Conservation (phyloP, 805 yeast genomes). For the Komagataella pseudopastoris region DNA sequence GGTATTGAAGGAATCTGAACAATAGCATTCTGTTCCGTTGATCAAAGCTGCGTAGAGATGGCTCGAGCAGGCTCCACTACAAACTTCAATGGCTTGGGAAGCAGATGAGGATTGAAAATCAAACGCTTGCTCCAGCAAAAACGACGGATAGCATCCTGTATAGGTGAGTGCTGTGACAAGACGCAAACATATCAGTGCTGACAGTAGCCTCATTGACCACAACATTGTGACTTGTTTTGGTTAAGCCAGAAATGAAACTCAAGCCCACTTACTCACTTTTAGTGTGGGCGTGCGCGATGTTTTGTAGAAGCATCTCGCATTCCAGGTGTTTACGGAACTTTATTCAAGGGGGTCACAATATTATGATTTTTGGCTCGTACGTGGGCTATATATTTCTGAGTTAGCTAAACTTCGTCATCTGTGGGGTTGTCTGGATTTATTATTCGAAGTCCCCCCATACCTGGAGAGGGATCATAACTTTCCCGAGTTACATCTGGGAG, state of each 20-base stretch:
- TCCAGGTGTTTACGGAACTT: too few species aligned
- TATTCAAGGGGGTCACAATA: not conserved
- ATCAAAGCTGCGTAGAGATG: not conserved
- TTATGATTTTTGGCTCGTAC: not conserved
- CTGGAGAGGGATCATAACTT: constrained; percentile 1
- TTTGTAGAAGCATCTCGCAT: not conserved
- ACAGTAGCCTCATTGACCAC: not conserved
- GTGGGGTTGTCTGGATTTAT: constrained; percentile 17
- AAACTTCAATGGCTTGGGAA: not conserved
- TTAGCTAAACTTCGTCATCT: constrained; percentile 2
- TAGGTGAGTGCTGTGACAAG: not conserved
- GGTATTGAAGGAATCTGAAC: not conserved
- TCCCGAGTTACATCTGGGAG: constrained; percentile 21
- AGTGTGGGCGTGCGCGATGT: not conserved
- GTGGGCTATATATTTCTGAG: not conserved
- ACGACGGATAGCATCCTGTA: not conserved
- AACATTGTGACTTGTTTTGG: not conserved
- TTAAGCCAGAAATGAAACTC: not conserved
- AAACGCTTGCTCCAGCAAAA: not conserved
- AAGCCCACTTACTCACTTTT: not conserved
- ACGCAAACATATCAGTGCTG: not conserved
- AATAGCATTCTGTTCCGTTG: not conserved
- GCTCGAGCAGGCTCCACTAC: not conserved
- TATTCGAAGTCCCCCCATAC: constrained; percentile 11
- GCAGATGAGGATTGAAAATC: not conserved